Percentiles rank a stretch among this genome's conserved stretches.
These are phyloP conservation scores for Oryza australiensis DNA, from an alignment of 176 grass and related monocot species.

Conservation along the genomic window DNA sequence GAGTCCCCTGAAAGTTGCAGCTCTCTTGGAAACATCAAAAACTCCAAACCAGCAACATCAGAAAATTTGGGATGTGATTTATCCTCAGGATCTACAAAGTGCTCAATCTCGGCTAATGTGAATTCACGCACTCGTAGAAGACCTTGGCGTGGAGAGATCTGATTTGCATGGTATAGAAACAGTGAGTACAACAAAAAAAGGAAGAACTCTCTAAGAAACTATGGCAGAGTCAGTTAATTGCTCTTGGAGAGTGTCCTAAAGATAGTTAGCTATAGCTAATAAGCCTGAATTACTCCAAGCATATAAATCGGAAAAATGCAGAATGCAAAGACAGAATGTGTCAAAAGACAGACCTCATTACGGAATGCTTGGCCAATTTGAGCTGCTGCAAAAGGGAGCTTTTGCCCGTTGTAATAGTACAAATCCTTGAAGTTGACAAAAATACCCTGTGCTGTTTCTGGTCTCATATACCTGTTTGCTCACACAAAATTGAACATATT, in stretches of 20 bases:
- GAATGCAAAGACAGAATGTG: neutral
- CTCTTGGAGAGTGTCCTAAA: neutral
- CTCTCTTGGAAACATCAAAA: constrained; percentile 75
- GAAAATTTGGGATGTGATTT: constrained; percentile 82
- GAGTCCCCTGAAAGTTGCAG: constrained; percentile 65
- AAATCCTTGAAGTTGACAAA: constrained; percentile 94
- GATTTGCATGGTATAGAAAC: constrained; percentile 7
- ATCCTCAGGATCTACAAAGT: constrained; percentile 84
- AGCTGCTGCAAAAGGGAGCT: constrained; percentile 78
- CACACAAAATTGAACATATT: constrained; percentile 13
- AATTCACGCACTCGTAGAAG: constrained; percentile 86
- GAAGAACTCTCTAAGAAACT: neutral
- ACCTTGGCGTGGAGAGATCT: constrained; percentile 91
- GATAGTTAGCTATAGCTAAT: neutral
- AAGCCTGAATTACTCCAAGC: neutral
- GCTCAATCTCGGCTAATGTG: constrained; percentile 82
- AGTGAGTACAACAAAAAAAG: constrained; percentile 15
- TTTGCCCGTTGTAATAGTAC: constrained; percentile 83
- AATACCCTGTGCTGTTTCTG: constrained; percentile 84
- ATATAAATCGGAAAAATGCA: neutral
- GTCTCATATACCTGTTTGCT: constrained; percentile 76
- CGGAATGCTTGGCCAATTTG: constrained; percentile 80
- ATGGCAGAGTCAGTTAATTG: neutral
- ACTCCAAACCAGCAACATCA: constrained; percentile 71
- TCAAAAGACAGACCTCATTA: constrained; percentile 58